Conservation (phyloP, 208 protist species). For the Acanthamoeba lenticulata region DNA sequence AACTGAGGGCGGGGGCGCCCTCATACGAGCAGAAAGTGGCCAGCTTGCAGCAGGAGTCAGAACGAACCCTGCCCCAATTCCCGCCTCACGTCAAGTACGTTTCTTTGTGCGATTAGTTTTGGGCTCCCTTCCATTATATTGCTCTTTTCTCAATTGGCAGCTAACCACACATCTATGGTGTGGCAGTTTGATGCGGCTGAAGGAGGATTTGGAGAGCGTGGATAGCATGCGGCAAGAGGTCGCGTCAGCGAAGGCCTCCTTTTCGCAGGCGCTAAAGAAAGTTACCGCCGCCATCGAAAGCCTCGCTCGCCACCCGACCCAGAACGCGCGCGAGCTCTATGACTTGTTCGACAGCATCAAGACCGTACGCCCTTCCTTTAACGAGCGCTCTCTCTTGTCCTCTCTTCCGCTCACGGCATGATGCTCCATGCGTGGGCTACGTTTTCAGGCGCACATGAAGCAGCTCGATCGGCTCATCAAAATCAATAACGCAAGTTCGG, state of each 20-base stretch:
- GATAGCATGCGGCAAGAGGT: conserved; percentile 14
- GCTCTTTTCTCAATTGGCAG: background rate
- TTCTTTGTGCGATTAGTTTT: too few species aligned
- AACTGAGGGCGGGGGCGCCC: too few species aligned
- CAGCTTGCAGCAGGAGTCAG: too few species aligned
- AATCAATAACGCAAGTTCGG: background rate
- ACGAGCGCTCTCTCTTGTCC: background rate
- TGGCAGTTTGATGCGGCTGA: background rate
- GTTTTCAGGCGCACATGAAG: conserved; percentile 1
- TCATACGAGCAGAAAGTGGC: too few species aligned
- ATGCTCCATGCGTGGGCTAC: background rate
- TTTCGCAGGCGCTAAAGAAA: conserved; percentile 42
- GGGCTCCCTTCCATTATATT: background rate
- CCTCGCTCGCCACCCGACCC: background rate
- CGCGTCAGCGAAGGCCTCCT: conserved; percentile 11
- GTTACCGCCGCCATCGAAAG: background rate
- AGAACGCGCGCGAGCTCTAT: background rate
- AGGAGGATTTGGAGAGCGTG: background rate
- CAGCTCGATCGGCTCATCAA: conserved; percentile 41
- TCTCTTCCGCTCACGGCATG: background rate
- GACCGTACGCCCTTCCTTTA: background rate
- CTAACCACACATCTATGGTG: too few species aligned
- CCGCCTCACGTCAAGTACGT: too few species aligned
- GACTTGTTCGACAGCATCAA: conserved; percentile 15
- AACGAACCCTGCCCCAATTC: too few species aligned